A percentile compares a stretch with the other conserved stretches of the same genome.
These are phyloP conservation scores for Phytophthora palmivora DNA, from an alignment of 352 stramenopile genomes.

Conservation along the genomic window DNA sequence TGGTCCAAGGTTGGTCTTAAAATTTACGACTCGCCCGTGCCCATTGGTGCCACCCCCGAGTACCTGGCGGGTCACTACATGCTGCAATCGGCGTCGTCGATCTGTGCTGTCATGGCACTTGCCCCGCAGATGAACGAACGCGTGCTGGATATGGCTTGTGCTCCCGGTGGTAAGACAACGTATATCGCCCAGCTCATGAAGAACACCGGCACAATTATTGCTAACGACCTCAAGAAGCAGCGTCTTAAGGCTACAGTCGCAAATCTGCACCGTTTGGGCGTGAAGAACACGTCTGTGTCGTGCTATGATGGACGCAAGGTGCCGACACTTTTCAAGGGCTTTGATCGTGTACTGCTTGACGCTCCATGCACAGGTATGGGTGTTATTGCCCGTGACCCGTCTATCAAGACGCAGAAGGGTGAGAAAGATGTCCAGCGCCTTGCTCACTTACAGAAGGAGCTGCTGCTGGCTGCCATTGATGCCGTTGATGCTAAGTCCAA, in stretches of 20 bases:
- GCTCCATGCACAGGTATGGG: constrained; percentile 98
- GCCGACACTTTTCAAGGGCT: constrained; percentile 94
- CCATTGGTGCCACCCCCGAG: constrained; percentile 99
- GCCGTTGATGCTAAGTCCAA: constrained; percentile 96
- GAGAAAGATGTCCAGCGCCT: constrained; percentile 91
- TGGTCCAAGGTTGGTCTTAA: constrained; percentile 99
- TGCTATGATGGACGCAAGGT: constrained; percentile 97
- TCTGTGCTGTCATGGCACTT: constrained; percentile 98
- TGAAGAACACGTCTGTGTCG: constrained; percentile 98
- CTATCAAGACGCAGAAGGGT: constrained; percentile 99
- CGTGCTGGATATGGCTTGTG: constrained; percentile 98
- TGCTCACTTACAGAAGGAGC: constrained; percentile 98
- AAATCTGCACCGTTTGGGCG: constrained; percentile 98
- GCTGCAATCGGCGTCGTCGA: constrained; percentile 98
- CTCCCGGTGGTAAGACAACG: constrained; percentile 99
- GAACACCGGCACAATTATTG: constrained; percentile 98
- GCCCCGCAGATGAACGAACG: constrained; percentile 96
- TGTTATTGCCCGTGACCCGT: constrained; percentile 98
- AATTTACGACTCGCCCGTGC: constrained; percentile 98
- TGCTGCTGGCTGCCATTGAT: constrained; percentile 99
- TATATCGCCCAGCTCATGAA: constrained; percentile 99
- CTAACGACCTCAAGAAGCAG: constrained; percentile 99
- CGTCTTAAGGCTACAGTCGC: constrained; percentile 97
- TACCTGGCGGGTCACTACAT: constrained; percentile 99
- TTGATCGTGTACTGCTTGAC: constrained; percentile 99